Evolutionary conservation across 2,329 filamentous ascomycete genomes (phyloP), one percentile per base, ranked within the genome.

Genomic region (Xylaria multiplex): DNA sequence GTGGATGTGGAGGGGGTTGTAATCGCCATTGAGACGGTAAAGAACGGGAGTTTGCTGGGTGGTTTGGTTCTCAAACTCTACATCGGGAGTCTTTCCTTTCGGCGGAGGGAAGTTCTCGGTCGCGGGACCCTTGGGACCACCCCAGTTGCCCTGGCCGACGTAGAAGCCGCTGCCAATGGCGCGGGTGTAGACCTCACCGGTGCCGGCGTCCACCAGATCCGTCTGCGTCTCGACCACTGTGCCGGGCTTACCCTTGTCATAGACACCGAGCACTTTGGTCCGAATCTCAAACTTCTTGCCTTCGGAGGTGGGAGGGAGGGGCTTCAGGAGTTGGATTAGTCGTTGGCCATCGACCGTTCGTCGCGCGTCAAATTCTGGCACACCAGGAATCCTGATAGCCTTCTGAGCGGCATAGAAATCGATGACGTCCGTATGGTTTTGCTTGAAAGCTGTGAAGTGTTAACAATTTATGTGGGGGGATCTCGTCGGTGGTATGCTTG

Each of bases 1-100:
- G 19, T 91, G 92, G 6, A 93, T 93, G 77, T 97, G 93, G 42
- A 97, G 88, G 32, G 93, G 94, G 82, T 97, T 97, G 81, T 97
- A 97, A 82, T 97, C 94, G 71, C 93, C 93, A 74, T 97, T 97
- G 57, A 97, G 86, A 69, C 93, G 87, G 80, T 96, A 96, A 62
- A 96, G 82, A 69, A 91, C 86, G 8, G 92, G 88, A 4, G 92
- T 92, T 81, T 94, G 88, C 59, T 82, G 76, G 30, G 83, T 91
- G 4, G 91, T 93, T 79, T 93, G 90, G 73, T 91, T 86, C 73
- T 87, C 86, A 71, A 91, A 86, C 6, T 88, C 85, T 49, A 83
- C 86, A 79, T 96, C 93, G 16, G 93, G 91, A 57, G 83, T 81
- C 80, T 88, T 88, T 69, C 85, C 90, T 76, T 90, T 82, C 7